Conservation (phyloP, 768 basidiomycete genomes). For the Mycena vitilis region DNA sequence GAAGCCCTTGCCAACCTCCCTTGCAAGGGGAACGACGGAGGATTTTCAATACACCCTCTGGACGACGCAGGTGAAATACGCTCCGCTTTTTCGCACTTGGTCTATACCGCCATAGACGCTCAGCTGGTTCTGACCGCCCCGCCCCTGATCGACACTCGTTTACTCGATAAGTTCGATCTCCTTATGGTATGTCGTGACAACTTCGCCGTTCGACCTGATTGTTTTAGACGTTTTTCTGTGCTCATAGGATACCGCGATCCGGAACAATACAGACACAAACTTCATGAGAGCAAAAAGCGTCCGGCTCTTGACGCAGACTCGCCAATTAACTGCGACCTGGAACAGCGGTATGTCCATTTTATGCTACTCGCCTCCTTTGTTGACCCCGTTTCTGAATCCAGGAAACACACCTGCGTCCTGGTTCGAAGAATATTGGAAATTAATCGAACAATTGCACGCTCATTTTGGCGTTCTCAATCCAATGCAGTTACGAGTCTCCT, state of each 20-base stretch:
- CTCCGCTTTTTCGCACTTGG: slow-evolving; percentile 25
- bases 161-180: slow-evolving; percentile 26
- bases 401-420: slow-evolving; percentile 22
- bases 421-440: slow-evolving; percentile 34
- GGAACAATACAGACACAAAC: slow-evolving; percentile 25
- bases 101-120: slow-evolving; percentile 18
- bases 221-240: not conserved
- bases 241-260: slow-evolving; percentile 16
- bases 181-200: slow-evolving; percentile 21
- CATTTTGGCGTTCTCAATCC: slow-evolving; percentile 24
- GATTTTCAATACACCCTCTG: slow-evolving; percentile 27
- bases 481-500: slow-evolving; percentile 23
- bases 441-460: slow-evolving; percentile 25
- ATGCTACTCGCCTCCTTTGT: not conserved
- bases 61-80: slow-evolving; percentile 29
- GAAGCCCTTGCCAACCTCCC: slow-evolving; percentile 17
- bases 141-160: slow-evolving; percentile 18
- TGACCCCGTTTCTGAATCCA: not conserved
- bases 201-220: not conserved
- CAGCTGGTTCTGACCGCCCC: slow-evolving; percentile 25
- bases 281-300: slow-evolving; percentile 30
- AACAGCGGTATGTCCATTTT: slow-evolving; percentile 13
- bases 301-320: slow-evolving; percentile 24
- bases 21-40: not conserved
- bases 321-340: slow-evolving; percentile 23